These are phyloP conservation scores for Fusarium tupiense DNA, from an alignment of 2,329 filamentous ascomycete species.

Conservation along the genomic window DNA sequence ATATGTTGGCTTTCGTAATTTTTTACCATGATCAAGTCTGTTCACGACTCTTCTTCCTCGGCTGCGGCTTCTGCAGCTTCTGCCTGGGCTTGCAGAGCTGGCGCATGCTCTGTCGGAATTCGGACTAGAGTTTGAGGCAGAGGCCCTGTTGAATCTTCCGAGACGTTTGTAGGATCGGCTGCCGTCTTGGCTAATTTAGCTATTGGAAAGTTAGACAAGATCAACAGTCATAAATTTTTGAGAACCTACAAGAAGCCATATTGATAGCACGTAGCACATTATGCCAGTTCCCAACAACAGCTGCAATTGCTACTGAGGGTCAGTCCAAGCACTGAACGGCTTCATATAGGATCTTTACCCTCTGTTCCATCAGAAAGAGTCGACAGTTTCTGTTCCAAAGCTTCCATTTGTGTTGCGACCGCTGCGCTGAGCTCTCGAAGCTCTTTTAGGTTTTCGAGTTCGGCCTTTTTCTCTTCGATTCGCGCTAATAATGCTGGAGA, in stretches of 20 bases:
- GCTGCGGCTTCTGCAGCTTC: slow-evolving; percentile 60
- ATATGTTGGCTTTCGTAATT: neutral
- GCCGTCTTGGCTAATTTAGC: slow-evolving; percentile 75
- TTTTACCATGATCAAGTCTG: neutral
- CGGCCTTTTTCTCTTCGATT: slow-evolving; percentile 86
- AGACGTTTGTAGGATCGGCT: slow-evolving; percentile 49
- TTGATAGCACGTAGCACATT: slow-evolving; percentile 85
- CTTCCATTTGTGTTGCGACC: slow-evolving; percentile 83
- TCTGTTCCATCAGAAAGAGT: slow-evolving; percentile 86
- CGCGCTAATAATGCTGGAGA: slow-evolving; percentile 77
- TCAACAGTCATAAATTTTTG: neutral
- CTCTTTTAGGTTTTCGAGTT: slow-evolving; percentile 81
- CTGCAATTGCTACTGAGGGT: slow-evolving; percentile 73
- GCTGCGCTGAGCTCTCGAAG: slow-evolving; percentile 81
- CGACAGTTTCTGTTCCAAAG: slow-evolving; percentile 78
- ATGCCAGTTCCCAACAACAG: slow-evolving; percentile 89
- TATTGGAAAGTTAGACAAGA: slow-evolving; percentile 46
- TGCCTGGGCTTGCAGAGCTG: slow-evolving; percentile 68
- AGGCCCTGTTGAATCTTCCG: slow-evolving; percentile 56
- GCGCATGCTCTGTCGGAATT: slow-evolving; percentile 83
- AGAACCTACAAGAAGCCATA: slow-evolving; percentile 80
- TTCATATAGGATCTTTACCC: slow-evolving; percentile 57
- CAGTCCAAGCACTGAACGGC: slow-evolving; percentile 7
- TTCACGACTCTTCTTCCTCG: slow-evolving; percentile 50
- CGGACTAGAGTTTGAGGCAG: slow-evolving; percentile 85